Conservation (phyloP, 1,284 basidiomycete species). For the Cutaneotrichosporon sp. region DNA sequence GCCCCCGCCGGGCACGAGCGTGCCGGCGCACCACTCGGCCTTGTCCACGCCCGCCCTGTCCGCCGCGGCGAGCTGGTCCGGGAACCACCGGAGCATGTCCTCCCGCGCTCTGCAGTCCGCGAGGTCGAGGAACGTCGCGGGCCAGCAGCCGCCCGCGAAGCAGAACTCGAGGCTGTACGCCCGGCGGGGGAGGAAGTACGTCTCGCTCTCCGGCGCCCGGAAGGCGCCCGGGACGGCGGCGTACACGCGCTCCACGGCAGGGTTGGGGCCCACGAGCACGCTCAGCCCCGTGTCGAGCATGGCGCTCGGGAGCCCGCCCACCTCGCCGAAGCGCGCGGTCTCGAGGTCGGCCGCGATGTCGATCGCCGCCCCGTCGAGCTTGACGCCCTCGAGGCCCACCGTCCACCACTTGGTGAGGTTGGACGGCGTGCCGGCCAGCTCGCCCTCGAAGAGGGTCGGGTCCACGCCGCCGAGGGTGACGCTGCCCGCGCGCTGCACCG, state of each 20-base stretch:
- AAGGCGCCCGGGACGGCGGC: background rate
- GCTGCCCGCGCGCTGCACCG: background rate
- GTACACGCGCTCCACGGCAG: background rate
- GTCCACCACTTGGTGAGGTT: slow-evolving; percentile 9
- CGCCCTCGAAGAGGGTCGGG: background rate
- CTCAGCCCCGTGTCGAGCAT: slow-evolving; percentile 1
- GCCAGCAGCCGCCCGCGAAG: background rate
- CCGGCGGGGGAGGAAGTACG: background rate
- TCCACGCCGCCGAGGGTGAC: slow-evolving; percentile 7
- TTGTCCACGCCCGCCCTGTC: background rate
- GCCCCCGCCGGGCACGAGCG: background rate
- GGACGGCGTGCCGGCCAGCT: slow-evolving; percentile 52
- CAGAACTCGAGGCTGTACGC: background rate
- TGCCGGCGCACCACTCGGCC: background rate
- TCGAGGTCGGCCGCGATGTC: background rate
- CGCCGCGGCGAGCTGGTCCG: background rate
- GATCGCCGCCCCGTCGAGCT: background rate
- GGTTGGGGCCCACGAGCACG: background rate
- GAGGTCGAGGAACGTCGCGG: background rate
- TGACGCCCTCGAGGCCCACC: background rate
- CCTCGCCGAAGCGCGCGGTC: background rate
- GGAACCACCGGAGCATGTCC: background rate
- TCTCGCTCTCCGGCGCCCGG: background rate
- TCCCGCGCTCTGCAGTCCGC: background rate
- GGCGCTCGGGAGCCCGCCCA: background rate